Conservation (phyloP, 495 filamentous ascomycete species). For the Aspergillus homomorphus region DNA sequence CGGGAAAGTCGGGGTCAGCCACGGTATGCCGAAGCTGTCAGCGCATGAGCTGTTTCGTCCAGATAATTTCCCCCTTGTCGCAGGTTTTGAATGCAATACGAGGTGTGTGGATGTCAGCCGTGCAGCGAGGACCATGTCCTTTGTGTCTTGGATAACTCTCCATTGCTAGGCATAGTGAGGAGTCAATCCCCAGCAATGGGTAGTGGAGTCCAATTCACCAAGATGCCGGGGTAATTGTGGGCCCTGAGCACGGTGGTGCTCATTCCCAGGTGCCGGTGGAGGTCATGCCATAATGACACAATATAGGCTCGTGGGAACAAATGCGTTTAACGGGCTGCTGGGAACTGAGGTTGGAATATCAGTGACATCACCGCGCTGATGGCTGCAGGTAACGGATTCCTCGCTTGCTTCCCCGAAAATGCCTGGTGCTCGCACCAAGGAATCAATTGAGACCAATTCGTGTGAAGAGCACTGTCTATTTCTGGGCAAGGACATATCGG, state of each 20-base stretch:
- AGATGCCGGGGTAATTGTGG: constrained; percentile 6
- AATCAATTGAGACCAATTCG: too few relatives aligned
- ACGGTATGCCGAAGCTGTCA: constrained; percentile 7
- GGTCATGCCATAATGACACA: background rate
- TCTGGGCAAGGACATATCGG: too few relatives aligned
- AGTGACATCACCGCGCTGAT: background rate
- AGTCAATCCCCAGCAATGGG: too few relatives aligned
- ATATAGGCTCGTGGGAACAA: background rate
- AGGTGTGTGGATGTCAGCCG: background rate
- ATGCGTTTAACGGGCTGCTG: too few relatives aligned
- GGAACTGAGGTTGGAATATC: background rate
- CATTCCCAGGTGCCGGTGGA: background rate
- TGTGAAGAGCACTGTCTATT: too few relatives aligned
- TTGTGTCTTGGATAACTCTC: background rate
- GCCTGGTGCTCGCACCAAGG: too few relatives aligned
- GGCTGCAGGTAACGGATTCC: background rate
- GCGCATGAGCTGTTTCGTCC: background rate
- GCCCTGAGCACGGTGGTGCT: background rate
- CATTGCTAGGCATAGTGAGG: background rate
- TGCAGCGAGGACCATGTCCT: too few relatives aligned
- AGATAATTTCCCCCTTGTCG: background rate
- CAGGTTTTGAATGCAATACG: background rate
- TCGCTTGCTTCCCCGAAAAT: background rate
- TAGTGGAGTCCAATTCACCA: background rate
- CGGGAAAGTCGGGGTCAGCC: background rate